phyloP scores from a whole-genome alignment of 1,139 yeast species.

The Nadsonia commutata region DNA sequence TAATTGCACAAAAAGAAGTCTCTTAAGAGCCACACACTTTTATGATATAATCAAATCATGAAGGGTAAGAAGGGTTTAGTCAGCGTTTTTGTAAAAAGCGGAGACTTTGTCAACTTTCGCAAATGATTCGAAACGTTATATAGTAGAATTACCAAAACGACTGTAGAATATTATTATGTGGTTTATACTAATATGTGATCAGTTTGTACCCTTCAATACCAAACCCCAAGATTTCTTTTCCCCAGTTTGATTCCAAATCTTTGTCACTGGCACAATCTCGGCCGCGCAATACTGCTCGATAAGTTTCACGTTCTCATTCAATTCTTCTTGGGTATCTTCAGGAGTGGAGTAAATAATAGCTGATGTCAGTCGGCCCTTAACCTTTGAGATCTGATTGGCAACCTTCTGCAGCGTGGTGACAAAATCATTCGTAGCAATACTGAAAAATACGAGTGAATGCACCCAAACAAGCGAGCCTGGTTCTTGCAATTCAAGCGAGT shows the following conservation, averaged over 20 bases:
- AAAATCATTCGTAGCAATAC: not conserved
- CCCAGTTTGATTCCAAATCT: not conserved
- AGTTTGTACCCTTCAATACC: not conserved
- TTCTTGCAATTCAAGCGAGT: not conserved
- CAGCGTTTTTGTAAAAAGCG: too few relatives aligned
- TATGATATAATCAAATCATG: too few relatives aligned
- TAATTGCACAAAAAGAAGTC: too few relatives aligned
- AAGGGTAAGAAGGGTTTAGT: too few relatives aligned
- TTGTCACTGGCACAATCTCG: not conserved
- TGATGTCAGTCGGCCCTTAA: not conserved
- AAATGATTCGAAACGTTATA: too few relatives aligned
- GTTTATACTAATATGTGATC: not conserved
- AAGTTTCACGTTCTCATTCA: not conserved
- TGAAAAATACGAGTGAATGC: not conserved
- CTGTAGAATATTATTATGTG: too few relatives aligned
- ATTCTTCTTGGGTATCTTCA: not conserved
- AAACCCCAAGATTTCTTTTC: not conserved
- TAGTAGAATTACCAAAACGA: too few relatives aligned
- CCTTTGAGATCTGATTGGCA: not conserved
- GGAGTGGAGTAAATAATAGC: not conserved
- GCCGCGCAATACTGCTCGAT: not conserved
- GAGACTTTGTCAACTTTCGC: too few relatives aligned
- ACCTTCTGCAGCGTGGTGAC: not conserved
- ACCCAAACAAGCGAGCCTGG: not conserved
- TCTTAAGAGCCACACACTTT: too few relatives aligned